These are phyloP conservation scores for Mycogone perniciosa DNA, from an alignment of 2,329 filamentous ascomycete genomes.

Conservation along the genomic window DNA sequence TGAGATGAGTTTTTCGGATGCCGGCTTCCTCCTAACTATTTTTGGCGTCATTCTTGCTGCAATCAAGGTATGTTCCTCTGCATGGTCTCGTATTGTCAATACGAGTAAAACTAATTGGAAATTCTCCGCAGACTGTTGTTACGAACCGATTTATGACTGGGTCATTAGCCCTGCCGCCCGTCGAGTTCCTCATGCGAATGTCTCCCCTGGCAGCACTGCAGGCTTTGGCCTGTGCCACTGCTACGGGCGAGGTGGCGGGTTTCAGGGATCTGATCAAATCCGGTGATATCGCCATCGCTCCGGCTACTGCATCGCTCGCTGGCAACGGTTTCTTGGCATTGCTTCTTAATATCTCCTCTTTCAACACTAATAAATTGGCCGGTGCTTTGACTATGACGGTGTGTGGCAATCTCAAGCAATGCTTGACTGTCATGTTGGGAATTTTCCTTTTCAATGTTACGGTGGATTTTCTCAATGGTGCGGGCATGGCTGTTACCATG, in stretches of 20 bases:
- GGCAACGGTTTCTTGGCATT: constrained; percentile 51
- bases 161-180: constrained; percentile 47
- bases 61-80: constrained; percentile 38
- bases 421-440: constrained; percentile 48
- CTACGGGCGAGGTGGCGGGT: constrained; percentile 45
- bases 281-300: constrained; percentile 29
- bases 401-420: constrained; percentile 54
- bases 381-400: constrained; percentile 55
- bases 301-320: constrained; percentile 36
- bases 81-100: neutral
- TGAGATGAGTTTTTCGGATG: constrained; percentile 55
- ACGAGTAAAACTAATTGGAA: constrained; percentile 16
- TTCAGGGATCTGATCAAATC: constrained; percentile 33
- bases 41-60: constrained; percentile 49
- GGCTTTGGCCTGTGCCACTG: constrained; percentile 44
- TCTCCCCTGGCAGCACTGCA: constrained; percentile 54
- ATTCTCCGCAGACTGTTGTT: constrained; percentile 43
- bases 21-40: constrained; percentile 50
- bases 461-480: constrained; percentile 46
- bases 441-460: constrained; percentile 47
- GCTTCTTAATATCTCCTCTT: constrained; percentile 50
- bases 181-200: constrained; percentile 58
- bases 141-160: constrained; percentile 61
- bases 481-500: constrained; percentile 50
- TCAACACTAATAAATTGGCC: constrained; percentile 52